Evolutionary conservation across 176 grass and related monocot genomes (phyloP), one percentile per base, ranked within the genome.

Genomic region (Carex myosuroides): DNA sequence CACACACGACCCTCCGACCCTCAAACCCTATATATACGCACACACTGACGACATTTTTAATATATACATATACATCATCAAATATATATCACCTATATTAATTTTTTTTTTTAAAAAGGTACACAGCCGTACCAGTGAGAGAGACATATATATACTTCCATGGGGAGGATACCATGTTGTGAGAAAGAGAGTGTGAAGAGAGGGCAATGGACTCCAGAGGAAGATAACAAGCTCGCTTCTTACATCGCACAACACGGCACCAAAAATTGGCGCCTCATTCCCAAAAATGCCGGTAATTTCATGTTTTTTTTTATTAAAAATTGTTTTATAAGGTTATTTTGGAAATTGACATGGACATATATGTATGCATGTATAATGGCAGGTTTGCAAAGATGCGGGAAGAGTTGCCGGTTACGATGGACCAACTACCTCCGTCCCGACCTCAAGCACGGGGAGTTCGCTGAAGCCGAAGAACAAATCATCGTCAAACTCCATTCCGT

Each of bases 131-230:
- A 77, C 26, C 24, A 57, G 73, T 78, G 5, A 33, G 8, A 50
- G 46, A 50, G 46, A 50, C 0, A 71, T 70, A 70, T 21, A 71
- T 7, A 20, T 6, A 61, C 21, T 54, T 41, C 7, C 16, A 98
- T 98, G 96, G 96, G 96, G 6, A 89, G 93, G 69, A 86, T 99
- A 71, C 96, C 96, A 20, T 99, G 93, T 75, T 99, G 96, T 57
- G 96, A 99, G 91, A 93, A 95, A 88, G 96, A 99, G 78, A 93
- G 79, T 89, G 96, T 99, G 22, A 99, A 95, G 86, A 89, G 93
- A 54, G 96, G 96, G 32, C 96, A 99, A 87, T 99, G 96, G 93
- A 99, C 96, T 59, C 91, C 91, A 29, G 96, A 98, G 88, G 96
- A 98, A 86, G 96, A 98, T 88, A 98, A 93, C 88, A 98, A 98